These are phyloP conservation scores for Laburnicola sp. DNA, from an alignment of 2,329 filamentous ascomycete genomes.

Conservation along the genomic window DNA sequence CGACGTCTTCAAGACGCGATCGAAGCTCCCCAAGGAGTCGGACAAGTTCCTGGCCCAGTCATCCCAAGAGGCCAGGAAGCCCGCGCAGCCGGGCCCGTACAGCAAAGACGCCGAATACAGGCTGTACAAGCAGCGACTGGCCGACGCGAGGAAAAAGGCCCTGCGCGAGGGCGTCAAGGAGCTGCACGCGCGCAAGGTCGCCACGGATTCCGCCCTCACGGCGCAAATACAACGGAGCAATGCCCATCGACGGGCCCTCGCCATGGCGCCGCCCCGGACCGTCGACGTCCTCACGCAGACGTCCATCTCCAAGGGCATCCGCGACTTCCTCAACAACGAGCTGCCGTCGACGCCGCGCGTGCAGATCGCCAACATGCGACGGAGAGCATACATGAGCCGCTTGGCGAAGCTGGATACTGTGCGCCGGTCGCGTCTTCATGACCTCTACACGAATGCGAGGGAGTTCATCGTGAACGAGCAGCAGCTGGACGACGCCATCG, in stretches of 20 bases:
- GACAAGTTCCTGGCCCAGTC: conserved; percentile 63
- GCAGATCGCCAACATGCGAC: conserved; percentile 35
- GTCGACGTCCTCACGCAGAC: conserved; percentile 54
- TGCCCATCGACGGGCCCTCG: conserved; percentile 52
- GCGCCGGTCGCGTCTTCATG: conserved; percentile 73
- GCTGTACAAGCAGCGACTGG: conserved; percentile 73
- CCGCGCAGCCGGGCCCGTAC: conserved; percentile 39
- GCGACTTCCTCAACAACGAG: conserved; percentile 39
- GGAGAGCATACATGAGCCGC: conserved; percentile 44
- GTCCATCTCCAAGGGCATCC: conserved; percentile 35
- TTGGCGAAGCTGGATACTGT: conserved; percentile 59
- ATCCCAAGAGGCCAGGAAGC: conserved; percentile 57
- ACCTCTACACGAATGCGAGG: conserved; percentile 85
- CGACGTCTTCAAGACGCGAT: conserved; percentile 66
- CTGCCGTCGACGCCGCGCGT: conserved; percentile 31
- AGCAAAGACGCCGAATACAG: conserved; percentile 54
- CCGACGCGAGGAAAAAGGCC: conserved; percentile 70
- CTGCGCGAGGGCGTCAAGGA: conserved; percentile 70
- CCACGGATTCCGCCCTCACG: conserved; percentile 25
- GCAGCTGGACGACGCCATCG: conserved; percentile 73
- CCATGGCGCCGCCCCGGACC: conserved; percentile 68
- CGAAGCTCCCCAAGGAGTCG: conserved; percentile 57
- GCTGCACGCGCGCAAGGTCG: conserved; percentile 58
- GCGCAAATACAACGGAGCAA: conserved; percentile 41
- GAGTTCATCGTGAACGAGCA: conserved; percentile 82